Percentiles rank a stretch among this genome's conserved stretches.
Conservation (phyloP, 495 filamentous ascomycete species). For the Neurospora pannonica region DNA sequence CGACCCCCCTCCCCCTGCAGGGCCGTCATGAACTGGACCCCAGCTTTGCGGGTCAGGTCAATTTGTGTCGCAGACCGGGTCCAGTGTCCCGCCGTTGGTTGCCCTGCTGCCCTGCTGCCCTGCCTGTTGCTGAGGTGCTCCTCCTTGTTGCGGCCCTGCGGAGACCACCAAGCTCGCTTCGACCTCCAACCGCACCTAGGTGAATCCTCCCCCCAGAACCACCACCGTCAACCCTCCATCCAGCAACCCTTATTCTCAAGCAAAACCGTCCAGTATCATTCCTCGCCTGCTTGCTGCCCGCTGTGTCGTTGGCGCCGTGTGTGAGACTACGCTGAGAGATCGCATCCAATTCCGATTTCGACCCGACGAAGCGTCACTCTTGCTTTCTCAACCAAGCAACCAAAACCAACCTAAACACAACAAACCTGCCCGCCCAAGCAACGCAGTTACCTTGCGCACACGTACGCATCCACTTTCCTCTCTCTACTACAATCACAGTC, state of each 20-base stretch:
- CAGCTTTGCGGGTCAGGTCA: background rate
- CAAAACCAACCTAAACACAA: conserved; percentile 3
- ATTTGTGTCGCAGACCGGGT: background rate
- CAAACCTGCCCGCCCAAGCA: conserved; percentile 1
- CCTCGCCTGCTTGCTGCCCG: background rate
- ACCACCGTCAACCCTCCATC: background rate
- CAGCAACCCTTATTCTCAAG: conserved; percentile 9
- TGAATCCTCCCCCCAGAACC: background rate
- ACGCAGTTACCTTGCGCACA: conserved; percentile 1
- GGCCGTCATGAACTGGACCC: background rate
- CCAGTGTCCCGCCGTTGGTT: background rate
- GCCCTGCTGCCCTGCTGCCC: background rate
- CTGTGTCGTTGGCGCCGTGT: background rate
- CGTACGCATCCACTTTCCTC: conserved; percentile 2
- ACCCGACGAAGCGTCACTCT: conserved; percentile 2
- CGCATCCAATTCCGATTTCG: conserved; percentile 4
- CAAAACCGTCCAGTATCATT: conserved; percentile 4
- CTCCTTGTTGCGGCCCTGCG: background rate
- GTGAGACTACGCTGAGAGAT: background rate
- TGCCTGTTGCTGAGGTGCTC: background rate
- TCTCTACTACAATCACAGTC: background rate
- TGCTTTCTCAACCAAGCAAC: background rate
- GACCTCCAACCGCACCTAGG: background rate
- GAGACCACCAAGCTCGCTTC: background rate
- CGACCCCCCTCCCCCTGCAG: too few species aligned